Percentiles rank a stretch among this genome's conserved stretches.
These are phyloP conservation scores for Hyphopichia fennica DNA, from an alignment of 1,139 yeast genomes.

Conservation along the genomic window DNA sequence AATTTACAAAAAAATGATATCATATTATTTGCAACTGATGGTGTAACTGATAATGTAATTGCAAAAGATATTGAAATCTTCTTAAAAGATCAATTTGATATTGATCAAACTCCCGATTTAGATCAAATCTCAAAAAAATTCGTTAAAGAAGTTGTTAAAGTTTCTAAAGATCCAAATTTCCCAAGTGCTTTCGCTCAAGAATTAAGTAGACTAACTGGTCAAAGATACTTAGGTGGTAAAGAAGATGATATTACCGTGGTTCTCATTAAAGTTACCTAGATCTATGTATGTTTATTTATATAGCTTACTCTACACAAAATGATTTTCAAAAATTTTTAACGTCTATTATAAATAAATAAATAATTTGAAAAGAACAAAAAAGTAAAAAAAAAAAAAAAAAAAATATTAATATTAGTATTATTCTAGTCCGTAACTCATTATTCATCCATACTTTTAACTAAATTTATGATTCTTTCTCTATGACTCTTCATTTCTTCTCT, in stretches of 20 bases:
- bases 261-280: slow-evolving; percentile 53
- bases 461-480: slow-evolving; percentile 41
- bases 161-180: slow-evolving; percentile 70
- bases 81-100: slow-evolving; percentile 44
- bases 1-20: slow-evolving; percentile 67
- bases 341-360: not conserved
- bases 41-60: slow-evolving; percentile 83
- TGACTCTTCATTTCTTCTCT: slow-evolving; percentile 34
- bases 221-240: slow-evolving; percentile 82
- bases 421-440: not conserved
- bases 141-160: slow-evolving; percentile 64
- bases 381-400: too few species aligned
- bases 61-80: slow-evolving; percentile 70
- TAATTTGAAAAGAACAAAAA: too few species aligned
- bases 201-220: slow-evolving; percentile 65
- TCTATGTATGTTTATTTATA: not conserved
- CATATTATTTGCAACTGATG: slow-evolving; percentile 88
- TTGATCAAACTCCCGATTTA: slow-evolving; percentile 19
- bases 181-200: slow-evolving; percentile 91
- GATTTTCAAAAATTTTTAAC: too few species aligned
- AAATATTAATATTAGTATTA: too few species aligned
- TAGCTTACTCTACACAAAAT: not conserved
- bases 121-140: slow-evolving; percentile 53
- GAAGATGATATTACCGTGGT: slow-evolving; percentile 92
- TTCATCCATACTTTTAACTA: slow-evolving; percentile 38